A percentile compares a stretch with the other conserved stretches of the same genome.
These are phyloP conservation scores for Lindgomyces ingoldianus DNA, from an alignment of 495 filamentous ascomycete species.

Conservation along the genomic window DNA sequence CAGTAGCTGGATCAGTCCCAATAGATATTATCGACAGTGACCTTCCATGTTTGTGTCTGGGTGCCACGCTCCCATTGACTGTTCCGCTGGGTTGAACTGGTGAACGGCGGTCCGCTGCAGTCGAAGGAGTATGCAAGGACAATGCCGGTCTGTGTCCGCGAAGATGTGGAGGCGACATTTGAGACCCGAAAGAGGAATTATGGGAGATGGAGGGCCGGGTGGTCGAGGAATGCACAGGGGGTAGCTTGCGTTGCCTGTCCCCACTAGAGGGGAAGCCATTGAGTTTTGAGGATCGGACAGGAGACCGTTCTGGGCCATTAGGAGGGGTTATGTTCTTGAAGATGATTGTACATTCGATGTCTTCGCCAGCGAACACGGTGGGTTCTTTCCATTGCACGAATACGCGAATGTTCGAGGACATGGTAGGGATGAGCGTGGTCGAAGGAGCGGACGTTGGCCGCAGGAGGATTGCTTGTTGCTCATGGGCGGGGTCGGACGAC, in stretches of 20 bases:
- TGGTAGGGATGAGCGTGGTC: conserved; percentile 22
- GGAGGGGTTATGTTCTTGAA: conserved; percentile 81
- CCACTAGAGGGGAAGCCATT: conserved; percentile 44
- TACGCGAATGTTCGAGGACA: conserved; percentile 73
- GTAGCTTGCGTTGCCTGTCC: conserved; percentile 51
- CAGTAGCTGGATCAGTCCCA: conserved; percentile 62
- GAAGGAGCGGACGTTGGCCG: conserved; percentile 9
- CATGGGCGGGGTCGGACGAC: conserved; percentile 16
- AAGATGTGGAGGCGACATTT: conserved; percentile 36
- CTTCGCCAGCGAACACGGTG: conserved; percentile 92
- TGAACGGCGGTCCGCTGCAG: conserved; percentile 34
- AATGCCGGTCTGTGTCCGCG: conserved; percentile 60
- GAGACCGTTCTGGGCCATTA: conserved; percentile 47
- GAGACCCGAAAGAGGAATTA: conserved; percentile 35
- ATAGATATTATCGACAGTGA: conserved; percentile 96
- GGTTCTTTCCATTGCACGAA: conserved; percentile 90
- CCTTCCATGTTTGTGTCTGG: conserved; percentile 61
- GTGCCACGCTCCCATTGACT: conserved; percentile 21
- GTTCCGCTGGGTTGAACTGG: conserved; percentile 27
- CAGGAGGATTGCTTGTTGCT: conserved; percentile 3
- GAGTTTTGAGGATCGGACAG: conserved; percentile 34
- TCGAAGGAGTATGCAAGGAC: conserved; percentile 57
- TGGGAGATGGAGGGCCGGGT: conserved; percentile 34
- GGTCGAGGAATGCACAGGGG: conserved; percentile 42
- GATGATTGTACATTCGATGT: conserved; percentile 90